Evolutionary conservation across 1,284 basidiomycete genomes (phyloP).

Genomic region (Heterobasidion irregulare): DNA sequence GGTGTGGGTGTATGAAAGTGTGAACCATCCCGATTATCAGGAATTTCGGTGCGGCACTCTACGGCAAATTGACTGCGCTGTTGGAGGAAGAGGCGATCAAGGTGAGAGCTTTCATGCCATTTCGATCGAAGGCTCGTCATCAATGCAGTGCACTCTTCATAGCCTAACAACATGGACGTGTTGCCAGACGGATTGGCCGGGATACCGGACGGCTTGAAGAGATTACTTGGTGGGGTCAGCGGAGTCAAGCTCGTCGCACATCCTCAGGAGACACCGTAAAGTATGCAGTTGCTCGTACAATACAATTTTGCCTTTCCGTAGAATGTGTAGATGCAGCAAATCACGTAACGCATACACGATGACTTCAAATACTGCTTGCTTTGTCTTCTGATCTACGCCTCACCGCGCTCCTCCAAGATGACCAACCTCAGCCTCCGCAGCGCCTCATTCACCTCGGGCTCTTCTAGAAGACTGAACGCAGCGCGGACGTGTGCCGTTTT

Average conservation of each 20-base stretch:
- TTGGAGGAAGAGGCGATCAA: constrained; percentile 7
- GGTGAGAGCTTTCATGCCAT: background rate
- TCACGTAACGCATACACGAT: no score
- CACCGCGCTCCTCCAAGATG: constrained; percentile 32
- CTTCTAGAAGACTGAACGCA: constrained; percentile 70
- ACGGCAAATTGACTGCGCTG: constrained; percentile 4
- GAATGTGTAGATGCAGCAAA: no score
- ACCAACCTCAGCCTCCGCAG: constrained; percentile 60
- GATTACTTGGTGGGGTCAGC: constrained; percentile 17
- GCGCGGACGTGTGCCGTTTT: constrained; percentile 72
- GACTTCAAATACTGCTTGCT: no score
- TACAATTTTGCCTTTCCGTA: no score
- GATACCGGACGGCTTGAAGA: constrained; percentile 17
- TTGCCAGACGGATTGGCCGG: constrained; percentile 19
- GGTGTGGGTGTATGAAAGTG: constrained; percentile 3
- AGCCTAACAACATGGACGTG: constrained; percentile 22
- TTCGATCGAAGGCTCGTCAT: no score
- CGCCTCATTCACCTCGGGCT: constrained; percentile 69
- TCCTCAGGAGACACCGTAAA: constrained; percentile 19
- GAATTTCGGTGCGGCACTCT: constrained; percentile 5
- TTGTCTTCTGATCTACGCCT: no score
- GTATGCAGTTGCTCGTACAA: background rate
- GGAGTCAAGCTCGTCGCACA: constrained; percentile 20
- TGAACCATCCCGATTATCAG: background rate
- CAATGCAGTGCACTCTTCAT: no score